A percentile compares a stretch with the other conserved stretches of the same genome.
phyloP scores from a whole-genome alignment of 2,329 filamentous ascomycete genomes.

The Pseudogymnoascus sp. region DNA sequence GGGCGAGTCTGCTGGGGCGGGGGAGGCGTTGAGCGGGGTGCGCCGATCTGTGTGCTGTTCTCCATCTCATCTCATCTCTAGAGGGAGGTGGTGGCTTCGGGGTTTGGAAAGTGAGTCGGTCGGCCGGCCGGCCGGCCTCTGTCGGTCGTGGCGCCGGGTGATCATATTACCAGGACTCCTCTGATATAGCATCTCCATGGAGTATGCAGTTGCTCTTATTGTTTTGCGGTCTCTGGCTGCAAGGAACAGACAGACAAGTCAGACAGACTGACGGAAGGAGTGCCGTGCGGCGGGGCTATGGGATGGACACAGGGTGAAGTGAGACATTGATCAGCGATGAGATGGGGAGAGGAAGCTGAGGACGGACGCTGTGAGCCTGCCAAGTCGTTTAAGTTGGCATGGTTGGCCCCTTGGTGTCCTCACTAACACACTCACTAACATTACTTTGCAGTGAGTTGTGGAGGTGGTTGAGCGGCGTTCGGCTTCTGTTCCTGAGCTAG shows the following conservation, averaged over 20 bases:
- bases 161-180: conserved; percentile 1
- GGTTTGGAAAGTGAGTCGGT: neutral
- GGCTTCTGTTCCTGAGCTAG: conserved; percentile 9
- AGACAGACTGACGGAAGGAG: conserved; percentile 3
- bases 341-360: conserved; percentile 8
- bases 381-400: conserved; percentile 1
- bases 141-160: neutral
- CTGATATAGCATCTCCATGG: neutral
- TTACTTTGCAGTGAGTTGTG: neutral
- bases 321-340: conserved; percentile 2
- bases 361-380: neutral
- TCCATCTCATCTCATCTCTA: neutral
- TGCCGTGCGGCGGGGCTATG: conserved; percentile 3
- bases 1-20: neutral
- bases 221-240: neutral
- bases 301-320: neutral
- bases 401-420: neutral
- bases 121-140: neutral
- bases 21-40: conserved; percentile 1
- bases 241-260: neutral
- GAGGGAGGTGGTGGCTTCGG: neutral
- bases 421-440: neutral
- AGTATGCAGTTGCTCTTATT: neutral
- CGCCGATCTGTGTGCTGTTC: conserved; percentile 1
- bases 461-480: neutral